phyloP scores from a whole-genome alignment of 768 basidiomycete species.

The Lactarius sp. region DNA sequence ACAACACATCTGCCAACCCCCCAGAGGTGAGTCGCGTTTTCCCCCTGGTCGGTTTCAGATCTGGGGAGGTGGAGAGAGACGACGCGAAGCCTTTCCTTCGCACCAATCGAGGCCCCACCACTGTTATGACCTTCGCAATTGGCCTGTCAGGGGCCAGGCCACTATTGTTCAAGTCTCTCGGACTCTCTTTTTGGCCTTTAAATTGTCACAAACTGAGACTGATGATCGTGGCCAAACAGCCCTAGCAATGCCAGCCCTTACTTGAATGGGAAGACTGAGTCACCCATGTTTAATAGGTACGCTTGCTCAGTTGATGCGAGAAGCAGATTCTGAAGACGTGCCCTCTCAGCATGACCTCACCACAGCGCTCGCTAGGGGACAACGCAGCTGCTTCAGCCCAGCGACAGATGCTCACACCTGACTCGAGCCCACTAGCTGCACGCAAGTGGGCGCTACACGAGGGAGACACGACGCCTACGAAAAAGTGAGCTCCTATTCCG shows the following conservation, averaged over 20 bases:
- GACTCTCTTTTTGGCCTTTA: background rate
- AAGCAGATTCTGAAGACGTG: background rate
- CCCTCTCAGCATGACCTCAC: conserved; percentile 7
- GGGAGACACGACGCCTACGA: conserved; percentile 17
- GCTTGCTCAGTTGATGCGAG: background rate
- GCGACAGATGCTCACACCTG: conserved; percentile 23
- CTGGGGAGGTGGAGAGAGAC: background rate
- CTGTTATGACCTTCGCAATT: background rate
- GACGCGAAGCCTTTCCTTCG: background rate
- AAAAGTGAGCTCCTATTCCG: conserved; percentile 10
- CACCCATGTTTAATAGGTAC: conserved; percentile 8
- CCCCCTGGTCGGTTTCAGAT: background rate
- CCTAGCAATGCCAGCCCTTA: conserved; percentile 19
- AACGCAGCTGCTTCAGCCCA: background rate
- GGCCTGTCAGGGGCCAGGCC: background rate
- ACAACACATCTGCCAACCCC: conserved; percentile 33
- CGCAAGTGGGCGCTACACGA: conserved; percentile 19
- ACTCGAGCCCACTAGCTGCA: conserved; percentile 22
- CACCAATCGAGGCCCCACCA: background rate
- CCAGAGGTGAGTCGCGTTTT: conserved; percentile 31
- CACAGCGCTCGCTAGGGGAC: conserved; percentile 5
- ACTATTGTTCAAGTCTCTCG: background rate
- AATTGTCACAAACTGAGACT: background rate
- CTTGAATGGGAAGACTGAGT: conserved; percentile 21
- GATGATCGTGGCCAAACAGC: conserved; percentile 6